Conservation (phyloP, 2,329 filamentous ascomycete genomes). For the Sclerotinia glacialis region DNA sequence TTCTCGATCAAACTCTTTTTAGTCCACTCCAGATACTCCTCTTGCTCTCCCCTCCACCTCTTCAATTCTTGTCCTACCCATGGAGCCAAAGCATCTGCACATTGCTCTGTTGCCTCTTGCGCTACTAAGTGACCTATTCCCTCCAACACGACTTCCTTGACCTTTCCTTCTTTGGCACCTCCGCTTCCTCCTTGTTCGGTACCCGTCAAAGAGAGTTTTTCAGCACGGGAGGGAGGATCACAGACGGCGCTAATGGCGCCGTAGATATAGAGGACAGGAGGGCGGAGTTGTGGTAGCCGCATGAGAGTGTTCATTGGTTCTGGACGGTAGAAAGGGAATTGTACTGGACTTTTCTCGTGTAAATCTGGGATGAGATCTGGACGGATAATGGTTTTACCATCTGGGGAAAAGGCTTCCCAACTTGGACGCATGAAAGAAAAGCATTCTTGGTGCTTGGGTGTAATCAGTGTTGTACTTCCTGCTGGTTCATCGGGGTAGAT, state of each 20-base stretch:
- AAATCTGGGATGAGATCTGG: slow-evolving; percentile 18
- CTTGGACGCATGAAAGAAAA: slow-evolving; percentile 70
- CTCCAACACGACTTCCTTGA: slow-evolving; percentile 62
- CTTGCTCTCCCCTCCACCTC: slow-evolving; percentile 56
- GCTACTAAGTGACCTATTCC: slow-evolving; percentile 76
- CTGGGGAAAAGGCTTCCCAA: slow-evolving; percentile 42
- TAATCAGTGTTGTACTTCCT: slow-evolving; percentile 66
- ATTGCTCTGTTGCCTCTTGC: slow-evolving; percentile 70
- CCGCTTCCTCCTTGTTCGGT: slow-evolving; percentile 65
- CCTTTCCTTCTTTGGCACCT: slow-evolving; percentile 60
- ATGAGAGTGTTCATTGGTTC: slow-evolving; percentile 57
- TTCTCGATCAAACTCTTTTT: slow-evolving; percentile 53
- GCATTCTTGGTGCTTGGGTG: slow-evolving; percentile 85
- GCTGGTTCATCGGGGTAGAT: slow-evolving; percentile 48
- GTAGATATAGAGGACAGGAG: slow-evolving; percentile 67
- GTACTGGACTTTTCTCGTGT: slow-evolving; percentile 26
- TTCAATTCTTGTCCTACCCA: slow-evolving; percentile 59
- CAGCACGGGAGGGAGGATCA: slow-evolving; percentile 46
- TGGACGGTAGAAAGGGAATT: slow-evolving; percentile 61
- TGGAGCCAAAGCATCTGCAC: slow-evolving; percentile 57
- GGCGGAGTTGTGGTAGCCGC: slow-evolving; percentile 59
- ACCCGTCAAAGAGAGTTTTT: slow-evolving; percentile 64
- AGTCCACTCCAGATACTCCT: slow-evolving; percentile 55
- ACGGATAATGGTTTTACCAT: slow-evolving; percentile 40
- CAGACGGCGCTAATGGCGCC: slow-evolving; percentile 60